Evolutionary conservation across 257 asterid species (phyloP).

Genomic region (Nicotiana tomentosiformis): DNA sequence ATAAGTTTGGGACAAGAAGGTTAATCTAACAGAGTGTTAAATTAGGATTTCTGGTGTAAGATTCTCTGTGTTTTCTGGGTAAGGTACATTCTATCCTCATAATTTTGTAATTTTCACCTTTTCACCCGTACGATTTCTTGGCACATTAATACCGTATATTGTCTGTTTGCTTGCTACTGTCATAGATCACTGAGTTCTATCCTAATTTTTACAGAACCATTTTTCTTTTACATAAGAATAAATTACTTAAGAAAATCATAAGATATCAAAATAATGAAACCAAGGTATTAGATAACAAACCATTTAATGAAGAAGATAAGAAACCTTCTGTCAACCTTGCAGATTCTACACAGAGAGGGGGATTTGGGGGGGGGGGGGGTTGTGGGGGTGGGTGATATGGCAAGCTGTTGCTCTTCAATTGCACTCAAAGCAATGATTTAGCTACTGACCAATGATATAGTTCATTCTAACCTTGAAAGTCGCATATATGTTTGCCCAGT

Average conservation of each 20-base stretch:
- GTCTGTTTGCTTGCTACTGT: not conserved
- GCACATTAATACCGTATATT: no score
- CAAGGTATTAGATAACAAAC: not conserved
- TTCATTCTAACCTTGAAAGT: not conserved
- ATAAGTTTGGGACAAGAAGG: no score
- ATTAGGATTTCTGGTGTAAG: no score
- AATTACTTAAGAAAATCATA: not conserved
- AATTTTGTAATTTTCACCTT: no score
- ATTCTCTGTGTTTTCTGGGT: no score
- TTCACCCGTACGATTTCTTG: no score
- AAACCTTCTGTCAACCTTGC: not conserved
- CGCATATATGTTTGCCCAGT: not conserved
- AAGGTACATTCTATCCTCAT: no score
- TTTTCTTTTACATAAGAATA: not conserved
- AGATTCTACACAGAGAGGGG: not conserved
- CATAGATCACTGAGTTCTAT: not conserved
- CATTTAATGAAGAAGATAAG: not conserved
- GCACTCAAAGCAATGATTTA: not conserved
- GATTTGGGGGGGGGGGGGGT: not conserved
- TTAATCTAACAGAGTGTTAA: no score
- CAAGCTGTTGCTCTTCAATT: not conserved
- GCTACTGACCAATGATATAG: not conserved
- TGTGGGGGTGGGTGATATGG: not conserved
- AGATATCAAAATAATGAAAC: not conserved
- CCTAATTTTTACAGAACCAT: not conserved